A percentile compares a stretch with the other conserved stretches of the same genome.
These are phyloP conservation scores for Peronospora farinosa DNA, from an alignment of 352 stramenopile genomes.

Conservation along the genomic window DNA sequence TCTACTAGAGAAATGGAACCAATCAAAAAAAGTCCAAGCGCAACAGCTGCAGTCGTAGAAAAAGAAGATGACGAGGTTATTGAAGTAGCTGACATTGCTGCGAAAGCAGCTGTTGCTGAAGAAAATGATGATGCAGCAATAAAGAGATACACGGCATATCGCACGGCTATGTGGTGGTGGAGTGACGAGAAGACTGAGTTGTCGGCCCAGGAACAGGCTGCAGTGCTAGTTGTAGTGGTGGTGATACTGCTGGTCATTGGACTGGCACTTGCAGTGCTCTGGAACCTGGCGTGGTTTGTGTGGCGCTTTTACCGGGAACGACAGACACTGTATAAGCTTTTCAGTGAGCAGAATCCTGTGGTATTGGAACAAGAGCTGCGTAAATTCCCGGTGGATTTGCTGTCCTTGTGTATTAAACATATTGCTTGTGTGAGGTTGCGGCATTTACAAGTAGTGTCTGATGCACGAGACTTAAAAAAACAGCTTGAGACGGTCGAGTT, in stretches of 20 bases:
- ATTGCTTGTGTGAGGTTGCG: slow-evolving; percentile 40
- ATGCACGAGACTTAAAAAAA: slow-evolving; percentile 29
- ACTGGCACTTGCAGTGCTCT: slow-evolving; percentile 31
- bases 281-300: slow-evolving; percentile 35
- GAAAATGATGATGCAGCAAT: slow-evolving; percentile 8
- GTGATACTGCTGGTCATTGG: slow-evolving; percentile 34
- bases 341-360: slow-evolving; percentile 22
- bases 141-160: slow-evolving; percentile 23
- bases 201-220: slow-evolving; percentile 49
- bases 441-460: slow-evolving; percentile 39
- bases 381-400: slow-evolving; percentile 26
- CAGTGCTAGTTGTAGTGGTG: slow-evolving; percentile 51
- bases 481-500: slow-evolving; percentile 38
- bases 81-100: slow-evolving; percentile 7
- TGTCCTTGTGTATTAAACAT: slow-evolving; percentile 43
- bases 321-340: slow-evolving; percentile 36
- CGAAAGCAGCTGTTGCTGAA: slow-evolving; percentile 7
- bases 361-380: slow-evolving; percentile 30
- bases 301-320: slow-evolving; percentile 44
- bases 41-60: slow-evolving; percentile 5
- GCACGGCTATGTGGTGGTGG: slow-evolving; percentile 40
- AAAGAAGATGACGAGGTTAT: slow-evolving; percentile 3
- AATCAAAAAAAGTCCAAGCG: slow-evolving; percentile 3
- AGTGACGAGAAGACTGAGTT: slow-evolving; percentile 44
- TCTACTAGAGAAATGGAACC: background rate